Evolutionary conservation across 2,329 filamentous ascomycete genomes (phyloP), one percentile per base, ranked within the genome.

Genomic region (Ceratocystis variospora): DNA sequence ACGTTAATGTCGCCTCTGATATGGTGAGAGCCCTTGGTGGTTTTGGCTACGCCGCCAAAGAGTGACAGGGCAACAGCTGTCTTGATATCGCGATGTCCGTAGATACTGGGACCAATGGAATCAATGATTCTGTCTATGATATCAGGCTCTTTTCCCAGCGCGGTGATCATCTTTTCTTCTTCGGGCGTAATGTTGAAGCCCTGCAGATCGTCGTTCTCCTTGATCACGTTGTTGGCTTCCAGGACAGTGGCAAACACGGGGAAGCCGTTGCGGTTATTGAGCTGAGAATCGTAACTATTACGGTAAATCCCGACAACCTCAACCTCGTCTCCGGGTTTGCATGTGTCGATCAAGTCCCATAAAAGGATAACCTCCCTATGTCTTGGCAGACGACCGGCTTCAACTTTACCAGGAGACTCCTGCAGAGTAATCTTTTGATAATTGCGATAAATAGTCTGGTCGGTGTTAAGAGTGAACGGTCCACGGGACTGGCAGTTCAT

Each of bases 1-100:
- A 99, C 90, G 73, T 99, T 99, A 80, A 99, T 99, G 75, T 99
- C 94, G 69, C 94, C 94, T 79, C 94, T 88, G 69, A 99, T 90
- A 37, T 88, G 86, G 77, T 96, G 93, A 69, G 87, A 87, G 68
- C 93, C 94, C 73, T 87, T 88, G n/a, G 90, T 88, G 66, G 84
- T 85, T 78, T 99, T 99, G 72, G 89, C 88, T 25, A 97, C 92
- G 72, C 94, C 94, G 53, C 94, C 94, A 71, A 99, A 97, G 0
- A 99, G 83, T 0, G 92, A 96, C 37, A 97, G 81, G 0, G 94
- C 93, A 22, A 97, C 87, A 0, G 94, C 94, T 2, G 94, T 99
- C 79, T 99, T 99, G 80, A 99, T 91, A 72, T 99, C 94, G 1
- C 84, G 87, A 74, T 99, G 94, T 0, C 94, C 94, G 73, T 97